Evolutionary conservation across 176 grass and related monocot species (phyloP).

Genomic region (Poa annua): DNA sequence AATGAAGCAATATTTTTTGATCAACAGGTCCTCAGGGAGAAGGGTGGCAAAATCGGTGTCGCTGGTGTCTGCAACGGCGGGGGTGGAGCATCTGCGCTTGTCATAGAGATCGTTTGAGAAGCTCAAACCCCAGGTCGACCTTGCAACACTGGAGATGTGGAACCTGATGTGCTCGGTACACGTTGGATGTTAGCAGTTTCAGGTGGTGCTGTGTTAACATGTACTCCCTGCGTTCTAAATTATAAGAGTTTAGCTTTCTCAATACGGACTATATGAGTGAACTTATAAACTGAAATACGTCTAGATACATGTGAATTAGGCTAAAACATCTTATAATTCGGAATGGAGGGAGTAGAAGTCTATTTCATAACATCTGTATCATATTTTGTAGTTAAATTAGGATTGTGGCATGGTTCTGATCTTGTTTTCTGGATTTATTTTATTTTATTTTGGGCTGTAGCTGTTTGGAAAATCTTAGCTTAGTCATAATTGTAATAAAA

Average conservation of each 20-base stretch:
- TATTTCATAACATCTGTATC: not conserved
- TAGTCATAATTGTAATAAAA: slow-evolving; percentile 13
- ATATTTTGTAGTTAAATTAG: not conserved
- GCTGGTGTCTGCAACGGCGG: slow-evolving; percentile 93
- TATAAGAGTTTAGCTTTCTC: no score
- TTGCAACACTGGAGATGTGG: not conserved
- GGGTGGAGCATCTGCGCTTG: slow-evolving; percentile 84
- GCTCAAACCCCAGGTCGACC: not conserved
- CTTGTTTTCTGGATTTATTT: not conserved
- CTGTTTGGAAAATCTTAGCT: slow-evolving; percentile 3
- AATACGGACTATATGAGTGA: no score
- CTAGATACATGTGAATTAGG: no score
- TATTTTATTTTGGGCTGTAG: not conserved
- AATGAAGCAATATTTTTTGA: not conserved
- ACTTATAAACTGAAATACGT: no score
- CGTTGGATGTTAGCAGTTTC: not conserved
- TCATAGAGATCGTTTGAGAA: slow-evolving; percentile 59
- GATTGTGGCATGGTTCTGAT: not conserved
- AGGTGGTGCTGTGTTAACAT: not conserved
- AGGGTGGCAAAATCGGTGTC: slow-evolving; percentile 74
- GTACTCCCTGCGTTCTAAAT: no score
- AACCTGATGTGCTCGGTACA: not conserved
- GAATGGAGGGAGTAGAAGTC: not conserved
- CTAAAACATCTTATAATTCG: no score
- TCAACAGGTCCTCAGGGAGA: slow-evolving; percentile 73